Conservation (phyloP, 805 yeast genomes). For the Monosporozyma solicola region DNA sequence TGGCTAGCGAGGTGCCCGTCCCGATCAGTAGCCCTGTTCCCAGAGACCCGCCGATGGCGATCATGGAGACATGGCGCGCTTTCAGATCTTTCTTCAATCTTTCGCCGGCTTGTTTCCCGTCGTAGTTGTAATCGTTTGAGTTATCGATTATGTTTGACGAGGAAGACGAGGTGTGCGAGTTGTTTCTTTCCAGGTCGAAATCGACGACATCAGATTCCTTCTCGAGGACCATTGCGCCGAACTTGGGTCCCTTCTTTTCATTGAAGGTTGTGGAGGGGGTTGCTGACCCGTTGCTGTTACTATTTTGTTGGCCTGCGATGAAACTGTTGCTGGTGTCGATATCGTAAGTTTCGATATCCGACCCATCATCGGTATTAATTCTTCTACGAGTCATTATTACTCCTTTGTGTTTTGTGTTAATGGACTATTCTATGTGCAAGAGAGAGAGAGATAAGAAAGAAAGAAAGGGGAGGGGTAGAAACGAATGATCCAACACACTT, state of each 20-base stretch:
- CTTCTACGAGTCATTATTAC: neutral
- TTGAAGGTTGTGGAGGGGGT: neutral
- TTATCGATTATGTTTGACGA: neutral
- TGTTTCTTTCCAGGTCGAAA: slow-evolving; percentile 5
- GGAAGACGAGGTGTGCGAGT: neutral
- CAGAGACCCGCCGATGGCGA: slow-evolving; percentile 75
- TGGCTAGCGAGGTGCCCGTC: slow-evolving; percentile 59
- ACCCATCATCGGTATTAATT: neutral
- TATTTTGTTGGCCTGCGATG: neutral
- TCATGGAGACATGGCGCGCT: slow-evolving; percentile 59
- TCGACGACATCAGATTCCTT: slow-evolving; percentile 4
- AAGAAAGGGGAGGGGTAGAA: too few species aligned
- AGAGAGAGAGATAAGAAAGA: neutral
- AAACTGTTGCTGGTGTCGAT: neutral
- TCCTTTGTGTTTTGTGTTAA: neutral
- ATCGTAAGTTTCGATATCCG: slow-evolving; percentile 1
- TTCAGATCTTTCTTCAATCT: slow-evolving; percentile 27
- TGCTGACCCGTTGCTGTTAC: neutral
- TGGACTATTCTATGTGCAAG: neutral
- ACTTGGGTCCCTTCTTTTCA: neutral
- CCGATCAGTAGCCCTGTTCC: slow-evolving; percentile 78
- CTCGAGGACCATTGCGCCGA: neutral
- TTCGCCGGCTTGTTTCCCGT: slow-evolving; percentile 11
- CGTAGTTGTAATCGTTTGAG: slow-evolving; percentile 2
- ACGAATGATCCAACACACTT: too few species aligned